Conservation (phyloP, 2,329 filamentous ascomycete genomes). For the Fusarium sp. region DNA sequence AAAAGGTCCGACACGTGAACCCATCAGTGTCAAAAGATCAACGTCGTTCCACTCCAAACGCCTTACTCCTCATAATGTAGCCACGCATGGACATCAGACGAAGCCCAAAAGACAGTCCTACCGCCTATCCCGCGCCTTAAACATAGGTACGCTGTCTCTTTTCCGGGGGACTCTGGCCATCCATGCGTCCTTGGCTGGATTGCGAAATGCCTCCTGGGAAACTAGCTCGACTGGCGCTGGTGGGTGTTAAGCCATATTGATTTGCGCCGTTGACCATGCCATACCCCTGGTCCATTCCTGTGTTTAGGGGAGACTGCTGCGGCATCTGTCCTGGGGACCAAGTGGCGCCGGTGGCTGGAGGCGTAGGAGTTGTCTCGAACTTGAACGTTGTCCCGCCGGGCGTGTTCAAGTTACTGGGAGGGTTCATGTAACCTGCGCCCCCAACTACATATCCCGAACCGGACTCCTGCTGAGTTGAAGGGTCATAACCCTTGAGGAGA, state of each 20-base stretch:
- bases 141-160: conserved; percentile 62
- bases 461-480: conserved; percentile 59
- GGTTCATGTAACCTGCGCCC: conserved; percentile 53
- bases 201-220: conserved; percentile 46
- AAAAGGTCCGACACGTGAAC: conserved; percentile 15
- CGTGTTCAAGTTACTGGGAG: conserved; percentile 47
- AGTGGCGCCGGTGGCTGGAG: conserved; percentile 63
- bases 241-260: conserved; percentile 54
- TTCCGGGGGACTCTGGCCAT: conserved; percentile 61
- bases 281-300: conserved; percentile 61
- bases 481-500: conserved; percentile 74
- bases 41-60: conserved; percentile 40
- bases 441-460: conserved; percentile 52
- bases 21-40: conserved; percentile 16
- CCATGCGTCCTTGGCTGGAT: conserved; percentile 49
- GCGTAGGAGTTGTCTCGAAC: conserved; percentile 69
- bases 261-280: conserved; percentile 59
- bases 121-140: conserved; percentile 18
- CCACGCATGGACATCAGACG: conserved; percentile 31
- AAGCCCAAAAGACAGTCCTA: conserved; percentile 18
- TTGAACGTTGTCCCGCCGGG: conserved; percentile 54
- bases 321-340: conserved; percentile 65
- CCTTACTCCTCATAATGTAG: conserved; percentile 44
- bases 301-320: conserved; percentile 60
- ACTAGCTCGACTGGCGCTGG: conserved; percentile 48